Base-by-base conservation (phyloP, 345 rosid genomes). In the Eucalyptus camaldulensis region DNA sequence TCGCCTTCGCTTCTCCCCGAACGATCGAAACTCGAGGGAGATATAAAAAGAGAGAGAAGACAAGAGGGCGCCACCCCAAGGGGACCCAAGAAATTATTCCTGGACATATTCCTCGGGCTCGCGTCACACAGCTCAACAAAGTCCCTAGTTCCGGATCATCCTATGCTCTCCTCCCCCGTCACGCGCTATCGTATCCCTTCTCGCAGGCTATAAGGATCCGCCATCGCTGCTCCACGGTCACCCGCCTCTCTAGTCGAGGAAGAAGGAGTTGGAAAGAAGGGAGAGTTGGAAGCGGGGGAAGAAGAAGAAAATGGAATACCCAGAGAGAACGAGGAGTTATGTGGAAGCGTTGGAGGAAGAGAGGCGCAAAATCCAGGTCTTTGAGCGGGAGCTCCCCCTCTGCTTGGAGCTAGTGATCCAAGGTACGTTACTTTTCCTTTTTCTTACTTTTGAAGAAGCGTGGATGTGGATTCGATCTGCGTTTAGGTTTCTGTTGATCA, bases 331-430 rank as follows among this genome's bases (percentile, higher is more conserved):
- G 69, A 89, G 90, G 67, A 87, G 88, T 22, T 94, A 93, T 80
- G 40, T 94, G 58, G 89, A 90, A 22, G 92, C 89, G 13, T 88
- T 94, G n/a, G 92, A 92, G 72, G 93, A 91, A 21, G 95, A 94
- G 90, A 69, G 88, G 91, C 89, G 87, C 37, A 94, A 94, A 90
- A 94, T 94, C 89, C 93, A 92, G 43, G 93, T 93, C 13, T 93
- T 94, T 53, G 92, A 86, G 62, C 93, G 94, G 45, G 93, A 94
- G 91, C 91, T 94, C 13, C 95, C 95, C 49, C 93, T 94, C 58
- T 94, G 94, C 91, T 88, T 93, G 93, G 88, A 90, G 65, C 69
- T 90, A n/a, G 91, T 90, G 12, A 86, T 69, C 50, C 80, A 86
- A 86, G 91, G 91, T 90, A 47, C 56, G 50, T 72, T 43, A 15